Evolutionary conservation across 1,284 basidiomycete genomes (phyloP), one percentile per base, ranked within the genome.

Genomic region (Crepidotus sp.): DNA sequence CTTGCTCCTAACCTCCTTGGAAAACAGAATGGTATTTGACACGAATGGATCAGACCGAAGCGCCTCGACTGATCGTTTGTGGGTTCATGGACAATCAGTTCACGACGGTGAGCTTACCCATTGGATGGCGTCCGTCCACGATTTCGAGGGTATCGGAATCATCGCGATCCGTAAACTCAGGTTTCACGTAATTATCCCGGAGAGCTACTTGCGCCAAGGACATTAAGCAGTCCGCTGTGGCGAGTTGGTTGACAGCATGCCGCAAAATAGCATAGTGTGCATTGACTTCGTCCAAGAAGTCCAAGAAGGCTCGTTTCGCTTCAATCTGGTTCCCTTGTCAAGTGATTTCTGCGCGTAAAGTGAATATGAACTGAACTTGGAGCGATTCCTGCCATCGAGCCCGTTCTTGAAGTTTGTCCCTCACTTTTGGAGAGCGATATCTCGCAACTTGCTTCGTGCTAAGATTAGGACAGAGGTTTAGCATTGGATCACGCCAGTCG

Each of bases 381-480:
- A 95, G 74, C 2, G 70, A 77, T 61, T 98, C 95, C 52, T 76
- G 75, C 48, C 76, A 79, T 57, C 83, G 89, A 30, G 87, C 80
- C 30, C 83, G 77, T 55, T 90, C 80, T 51, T 84, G 73, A 1
- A 85, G 61, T 62, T 87, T 77, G 14, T 66, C 61, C 40, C 77
- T 73, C 14, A 89, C 74, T 22, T 72, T 70, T 0, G 92, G 90
- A 0, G 91, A 81, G 41, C 86, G 84, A 60, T 88, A 97, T n/a
- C 95, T 75, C 36, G 80, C 76, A 19, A 74, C 66, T 14, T 66
- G 66, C 61, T 83, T 93, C 0, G 93, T 30, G 31, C 19, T 11
- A 10, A 14, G 21, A 17, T 29, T n/a, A n/a, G n/a, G n/a, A n/a
- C n/a, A n/a, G n/a, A n/a, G n/a, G n/a, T n/a, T n/a, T n/a, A n/a